These are phyloP conservation scores for Botryobasidium botryosum DNA, from an alignment of 768 basidiomycete genomes.

Conservation along the genomic window DNA sequence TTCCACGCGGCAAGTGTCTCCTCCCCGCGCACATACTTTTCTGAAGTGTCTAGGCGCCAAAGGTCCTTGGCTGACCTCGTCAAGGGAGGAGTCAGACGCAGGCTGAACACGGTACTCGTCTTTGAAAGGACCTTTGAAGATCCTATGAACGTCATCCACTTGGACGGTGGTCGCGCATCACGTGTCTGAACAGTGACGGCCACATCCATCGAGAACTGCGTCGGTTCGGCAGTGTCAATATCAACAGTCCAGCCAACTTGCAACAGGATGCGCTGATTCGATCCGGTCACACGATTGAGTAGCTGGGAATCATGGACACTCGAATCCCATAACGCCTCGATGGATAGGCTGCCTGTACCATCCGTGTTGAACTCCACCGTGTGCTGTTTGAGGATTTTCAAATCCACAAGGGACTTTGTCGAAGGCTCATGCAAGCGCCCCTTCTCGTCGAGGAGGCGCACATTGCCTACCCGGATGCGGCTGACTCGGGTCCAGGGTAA, in stretches of 20 bases:
- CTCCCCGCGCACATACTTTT: slow-evolving; percentile 90
- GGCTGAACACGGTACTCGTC: slow-evolving; percentile 67
- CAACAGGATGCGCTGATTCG: slow-evolving; percentile 62
- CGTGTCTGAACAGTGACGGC: slow-evolving; percentile 70
- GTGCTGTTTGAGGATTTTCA: slow-evolving; percentile 61
- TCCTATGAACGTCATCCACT: slow-evolving; percentile 57
- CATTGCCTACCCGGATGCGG: slow-evolving; percentile 61
- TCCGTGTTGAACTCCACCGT: slow-evolving; percentile 61
- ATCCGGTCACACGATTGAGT: slow-evolving; percentile 68
- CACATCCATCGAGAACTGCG: slow-evolving; percentile 79
- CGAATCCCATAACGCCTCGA: slow-evolving; percentile 80
- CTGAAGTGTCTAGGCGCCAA: slow-evolving; percentile 88
- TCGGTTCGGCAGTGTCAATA: slow-evolving; percentile 66
- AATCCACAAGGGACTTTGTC: slow-evolving; percentile 49
- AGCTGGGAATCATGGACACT: slow-evolving; percentile 74
- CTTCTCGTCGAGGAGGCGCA: slow-evolving; percentile 71
- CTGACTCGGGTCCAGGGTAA: slow-evolving; percentile 75
- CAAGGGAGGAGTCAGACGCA: slow-evolving; percentile 65
- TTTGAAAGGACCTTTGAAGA: slow-evolving; percentile 62
- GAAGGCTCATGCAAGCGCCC: slow-evolving; percentile 66
- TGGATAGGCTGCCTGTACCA: slow-evolving; percentile 56
- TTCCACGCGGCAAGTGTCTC: slow-evolving; percentile 72
- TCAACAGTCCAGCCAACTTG: slow-evolving; percentile 63
- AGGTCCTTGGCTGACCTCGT: slow-evolving; percentile 78
- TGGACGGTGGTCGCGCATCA: slow-evolving; percentile 70